phyloP scores from a whole-genome alignment of 2,329 filamentous ascomycete species.

The Taxawa tesnikishii region DNA sequence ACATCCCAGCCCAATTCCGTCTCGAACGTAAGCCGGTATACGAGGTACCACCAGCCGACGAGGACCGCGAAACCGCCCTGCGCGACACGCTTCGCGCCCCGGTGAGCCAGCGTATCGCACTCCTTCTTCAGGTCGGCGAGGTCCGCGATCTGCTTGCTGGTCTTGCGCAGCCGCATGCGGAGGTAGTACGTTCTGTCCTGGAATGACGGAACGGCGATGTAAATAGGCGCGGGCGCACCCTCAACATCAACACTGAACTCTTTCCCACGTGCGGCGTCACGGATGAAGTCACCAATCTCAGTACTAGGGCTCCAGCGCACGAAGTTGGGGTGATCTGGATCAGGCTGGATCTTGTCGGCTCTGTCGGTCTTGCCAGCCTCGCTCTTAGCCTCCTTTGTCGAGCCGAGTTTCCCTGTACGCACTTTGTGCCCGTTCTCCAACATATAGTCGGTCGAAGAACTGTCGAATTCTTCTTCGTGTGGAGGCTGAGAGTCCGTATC shows the following conservation, averaged over 20 bases:
- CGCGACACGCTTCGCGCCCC: conserved; percentile 65
- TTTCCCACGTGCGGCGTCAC: conserved; percentile 71
- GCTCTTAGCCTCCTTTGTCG: too few species aligned
- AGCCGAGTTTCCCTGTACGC: conserved; percentile 31
- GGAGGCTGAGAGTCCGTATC: conserved; percentile 17
- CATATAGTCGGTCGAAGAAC: conserved; percentile 36
- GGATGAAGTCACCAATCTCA: conserved; percentile 88
- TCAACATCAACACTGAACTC: conserved; percentile 81
- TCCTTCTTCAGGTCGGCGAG: conserved; percentile 67
- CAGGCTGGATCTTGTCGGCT: conserved; percentile 14
- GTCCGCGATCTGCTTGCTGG: conserved; percentile 53
- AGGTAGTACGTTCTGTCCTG: conserved; percentile 84
- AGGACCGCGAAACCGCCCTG: conserved; percentile 66
- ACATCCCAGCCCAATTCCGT: conserved; percentile 81
- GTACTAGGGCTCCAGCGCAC: conserved; percentile 82
- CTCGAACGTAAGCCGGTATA: conserved; percentile 56
- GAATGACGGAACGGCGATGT: conserved; percentile 75
- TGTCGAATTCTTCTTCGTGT: conserved; percentile 29
- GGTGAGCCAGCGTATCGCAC: conserved; percentile 67
- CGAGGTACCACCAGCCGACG: conserved; percentile 66
- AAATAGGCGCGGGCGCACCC: conserved; percentile 54
- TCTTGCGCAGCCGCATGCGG: conserved; percentile 61
- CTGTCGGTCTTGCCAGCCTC: conserved; percentile 11
- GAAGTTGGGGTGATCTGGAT: conserved; percentile 46
- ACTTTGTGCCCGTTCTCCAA: conserved; percentile 37